These are phyloP conservation scores for Biscutella laevigata DNA, from an alignment of 441 rosid genomes.

Conservation along the genomic window DNA sequence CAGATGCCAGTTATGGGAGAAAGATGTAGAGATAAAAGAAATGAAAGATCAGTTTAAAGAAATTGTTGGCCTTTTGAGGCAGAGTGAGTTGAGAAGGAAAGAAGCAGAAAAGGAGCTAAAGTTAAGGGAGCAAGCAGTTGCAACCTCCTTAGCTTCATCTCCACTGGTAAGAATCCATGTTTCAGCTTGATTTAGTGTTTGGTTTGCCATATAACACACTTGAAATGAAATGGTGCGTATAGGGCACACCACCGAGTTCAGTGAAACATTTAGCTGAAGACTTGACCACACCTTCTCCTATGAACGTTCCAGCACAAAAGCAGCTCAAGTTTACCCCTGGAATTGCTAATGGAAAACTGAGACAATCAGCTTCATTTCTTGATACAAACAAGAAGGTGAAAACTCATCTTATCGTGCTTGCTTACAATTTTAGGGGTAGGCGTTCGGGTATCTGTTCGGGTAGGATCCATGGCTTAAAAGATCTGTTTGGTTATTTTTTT, in stretches of 20 bases:
- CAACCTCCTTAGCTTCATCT: constrained; percentile 54
- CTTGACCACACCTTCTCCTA: constrained; percentile 52
- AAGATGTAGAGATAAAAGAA: constrained; percentile 74
- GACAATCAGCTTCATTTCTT: constrained; percentile 53
- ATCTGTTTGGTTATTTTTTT: too few species aligned
- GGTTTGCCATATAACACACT: background rate
- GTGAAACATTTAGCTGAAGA: constrained; percentile 60
- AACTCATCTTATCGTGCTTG: constrained; percentile 8
- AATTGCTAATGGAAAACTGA: constrained; percentile 58
- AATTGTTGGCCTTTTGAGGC: constrained; percentile 61
- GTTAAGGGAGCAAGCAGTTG: constrained; percentile 65
- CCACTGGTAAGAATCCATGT: constrained; percentile 44
- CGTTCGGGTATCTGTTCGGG: too few species aligned
- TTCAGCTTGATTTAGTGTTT: background rate
- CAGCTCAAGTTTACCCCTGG: constrained; percentile 89
- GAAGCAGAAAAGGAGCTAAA: constrained; percentile 83
- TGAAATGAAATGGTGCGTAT: constrained; percentile 19
- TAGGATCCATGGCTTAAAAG: too few species aligned
- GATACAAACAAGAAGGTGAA: constrained; percentile 70
- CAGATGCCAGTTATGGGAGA: constrained; percentile 94
- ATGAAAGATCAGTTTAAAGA: constrained; percentile 93
- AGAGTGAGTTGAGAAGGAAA: constrained; percentile 72
- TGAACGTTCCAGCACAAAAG: constrained; percentile 80
- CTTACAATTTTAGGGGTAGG: too few species aligned
- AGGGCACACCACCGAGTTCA: constrained; percentile 56